Evolutionary conservation across 192 early-diverging fungal genomes (phyloP).

Genomic region (Kickxella alabastrina): DNA sequence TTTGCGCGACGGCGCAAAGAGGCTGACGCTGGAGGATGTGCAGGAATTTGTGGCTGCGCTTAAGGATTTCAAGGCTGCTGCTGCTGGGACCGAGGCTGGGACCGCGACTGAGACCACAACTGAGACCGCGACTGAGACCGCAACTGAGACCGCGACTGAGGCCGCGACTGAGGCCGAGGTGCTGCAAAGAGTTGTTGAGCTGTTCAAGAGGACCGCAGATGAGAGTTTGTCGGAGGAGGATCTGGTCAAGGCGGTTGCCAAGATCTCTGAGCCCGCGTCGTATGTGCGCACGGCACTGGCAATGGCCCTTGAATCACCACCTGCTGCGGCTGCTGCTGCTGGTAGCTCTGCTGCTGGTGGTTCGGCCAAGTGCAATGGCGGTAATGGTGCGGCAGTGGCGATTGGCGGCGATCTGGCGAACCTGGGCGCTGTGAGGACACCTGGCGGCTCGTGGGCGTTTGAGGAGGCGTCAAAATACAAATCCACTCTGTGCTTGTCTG

Average conservation of each 20-base stretch:
- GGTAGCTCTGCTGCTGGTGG: no score
- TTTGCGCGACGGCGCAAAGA: slow-evolving; percentile 23
- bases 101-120: not conserved
- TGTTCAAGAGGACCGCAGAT: slow-evolving; percentile 1
- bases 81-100: not conserved
- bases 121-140: not conserved
- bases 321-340: not conserved
- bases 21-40: slow-evolving; percentile 13
- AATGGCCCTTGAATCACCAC: slow-evolving; percentile 18
- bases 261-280: slow-evolving; percentile 30
- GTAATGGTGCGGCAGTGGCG: no score
- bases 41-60: slow-evolving; percentile 1
- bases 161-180: not conserved
- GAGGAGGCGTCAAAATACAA: slow-evolving; percentile 32
- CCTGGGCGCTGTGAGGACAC: slow-evolving; percentile 39
- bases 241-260: slow-evolving; percentile 12
- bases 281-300: slow-evolving; percentile 42
- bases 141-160: not conserved
- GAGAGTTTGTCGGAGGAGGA: slow-evolving; percentile 4
- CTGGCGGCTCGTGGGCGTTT: slow-evolving; percentile 30
- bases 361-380: not conserved
- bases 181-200: slow-evolving; percentile 6
- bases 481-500: slow-evolving; percentile 38
- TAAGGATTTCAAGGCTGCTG: not conserved
- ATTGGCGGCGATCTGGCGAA: slow-evolving; percentile 15